Percentiles rank a stretch among this genome's conserved stretches.
Evolutionary conservation across 2,329 filamentous ascomycete genomes (phyloP).

Genomic region (Exophiala calicioides): DNA sequence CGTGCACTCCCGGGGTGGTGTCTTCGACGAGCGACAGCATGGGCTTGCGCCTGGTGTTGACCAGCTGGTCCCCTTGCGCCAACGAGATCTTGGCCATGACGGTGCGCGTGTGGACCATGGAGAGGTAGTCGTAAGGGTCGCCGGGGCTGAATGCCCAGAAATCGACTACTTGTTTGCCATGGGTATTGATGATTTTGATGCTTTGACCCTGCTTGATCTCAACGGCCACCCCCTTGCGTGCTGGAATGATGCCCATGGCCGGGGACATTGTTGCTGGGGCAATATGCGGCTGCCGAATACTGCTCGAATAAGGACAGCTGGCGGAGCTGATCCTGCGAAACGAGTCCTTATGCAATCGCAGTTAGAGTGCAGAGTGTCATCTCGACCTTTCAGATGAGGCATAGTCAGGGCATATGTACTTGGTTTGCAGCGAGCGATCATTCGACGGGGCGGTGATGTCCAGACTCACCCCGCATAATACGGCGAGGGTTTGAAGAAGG

Average conservation of each 20-base stretch:
- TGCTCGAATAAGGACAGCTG: no score
- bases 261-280: no score
- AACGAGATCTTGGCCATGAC: constrained; percentile 35
- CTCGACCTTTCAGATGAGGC: no score
- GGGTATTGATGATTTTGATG: constrained; percentile 50
- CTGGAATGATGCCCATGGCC: constrained; percentile 45
- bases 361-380: no score
- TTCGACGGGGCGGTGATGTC: no score
- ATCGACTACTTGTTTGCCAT: constrained; percentile 54
- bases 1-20: constrained; percentile 42
- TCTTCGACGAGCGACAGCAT: constrained; percentile 42
- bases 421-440: no score
- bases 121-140: constrained; percentile 33
- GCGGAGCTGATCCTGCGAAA: no score
- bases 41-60: constrained; percentile 40
- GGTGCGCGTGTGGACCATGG: constrained; percentile 44
- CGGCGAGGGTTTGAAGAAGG: no score
- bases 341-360: no score
- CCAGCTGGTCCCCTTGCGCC: constrained; percentile 37
- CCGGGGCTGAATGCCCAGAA: constrained; percentile 49
- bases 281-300: no score
- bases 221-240: constrained; percentile 46
- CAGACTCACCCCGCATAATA: no score
- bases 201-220: constrained; percentile 40
- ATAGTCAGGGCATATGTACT: no score